These are phyloP conservation scores for Carpinus fangiana DNA, from an alignment of 306 rosid species.

Conservation along the genomic window DNA sequence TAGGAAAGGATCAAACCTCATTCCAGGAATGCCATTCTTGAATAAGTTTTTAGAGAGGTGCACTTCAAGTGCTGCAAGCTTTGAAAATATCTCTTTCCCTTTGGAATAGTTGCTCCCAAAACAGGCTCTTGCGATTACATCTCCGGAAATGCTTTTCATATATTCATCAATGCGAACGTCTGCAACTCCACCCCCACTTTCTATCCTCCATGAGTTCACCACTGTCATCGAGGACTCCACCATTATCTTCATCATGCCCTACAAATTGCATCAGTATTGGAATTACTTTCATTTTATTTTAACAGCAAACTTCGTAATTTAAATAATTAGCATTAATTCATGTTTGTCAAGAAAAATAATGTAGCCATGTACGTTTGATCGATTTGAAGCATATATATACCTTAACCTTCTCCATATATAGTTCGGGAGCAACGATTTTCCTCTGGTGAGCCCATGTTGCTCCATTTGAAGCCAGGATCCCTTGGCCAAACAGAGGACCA, in stretches of 20 bases:
- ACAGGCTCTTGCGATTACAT: conserved; percentile 42
- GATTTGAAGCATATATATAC: conserved; percentile 11
- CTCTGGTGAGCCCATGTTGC: conserved; percentile 43
- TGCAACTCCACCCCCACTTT: conserved; percentile 12
- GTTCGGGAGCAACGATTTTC: conserved; percentile 8
- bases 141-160: conserved; percentile 27
- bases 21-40: conserved; percentile 8
- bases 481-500: conserved; percentile 43
- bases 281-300: not conserved
- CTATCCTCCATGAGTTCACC: conserved; percentile 24
- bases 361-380: too few species aligned
- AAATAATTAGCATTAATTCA: too few species aligned
- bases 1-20: conserved; percentile 9
- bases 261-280: not conserved
- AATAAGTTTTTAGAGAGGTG: not conserved
- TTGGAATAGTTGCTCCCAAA: conserved; percentile 34
- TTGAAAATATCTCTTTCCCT: conserved; percentile 18
- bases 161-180: conserved; percentile 24
- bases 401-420: conserved; percentile 43
- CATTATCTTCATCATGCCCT: conserved; percentile 32
- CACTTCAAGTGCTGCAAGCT: conserved; percentile 13
- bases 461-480: conserved; percentile 46
- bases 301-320: too few species aligned
- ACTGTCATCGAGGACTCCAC: conserved; percentile 21
- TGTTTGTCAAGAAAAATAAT: too few species aligned